A percentile compares a stretch with the other conserved stretches of the same genome.
Evolutionary conservation across 176 grass and related monocot species (phyloP).

Genomic region (Carex myosuroides): DNA sequence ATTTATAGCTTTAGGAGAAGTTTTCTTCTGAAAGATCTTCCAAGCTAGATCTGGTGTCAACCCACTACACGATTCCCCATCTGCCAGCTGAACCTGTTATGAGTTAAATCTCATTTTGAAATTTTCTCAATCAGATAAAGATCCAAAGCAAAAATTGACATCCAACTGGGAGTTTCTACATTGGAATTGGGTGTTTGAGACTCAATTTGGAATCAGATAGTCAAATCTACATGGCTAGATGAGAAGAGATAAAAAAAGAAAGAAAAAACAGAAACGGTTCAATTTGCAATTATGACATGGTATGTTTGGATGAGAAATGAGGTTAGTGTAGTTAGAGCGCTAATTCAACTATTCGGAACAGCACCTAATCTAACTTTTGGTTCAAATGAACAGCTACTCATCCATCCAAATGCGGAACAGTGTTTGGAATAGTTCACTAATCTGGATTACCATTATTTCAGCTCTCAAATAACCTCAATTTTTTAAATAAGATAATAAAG

Average conservation of each 20-base stretch:
- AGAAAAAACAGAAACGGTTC: neutral
- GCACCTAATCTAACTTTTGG: too few species aligned
- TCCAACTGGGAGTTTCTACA: neutral
- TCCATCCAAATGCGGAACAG: too few species aligned
- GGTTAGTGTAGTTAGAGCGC: too few species aligned
- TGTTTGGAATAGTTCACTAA: too few species aligned
- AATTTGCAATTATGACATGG: neutral
- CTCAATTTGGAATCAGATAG: neutral
- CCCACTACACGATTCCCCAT: conserved; percentile 49
- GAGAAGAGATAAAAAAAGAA: neutral
- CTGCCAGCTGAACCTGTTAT: conserved; percentile 52
- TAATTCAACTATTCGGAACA: too few species aligned
- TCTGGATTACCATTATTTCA: neutral
- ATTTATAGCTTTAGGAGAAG: conserved; percentile 40
- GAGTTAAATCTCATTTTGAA: neutral
- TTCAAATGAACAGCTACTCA: too few species aligned
- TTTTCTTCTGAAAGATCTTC: conserved; percentile 73
- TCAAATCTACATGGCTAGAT: neutral
- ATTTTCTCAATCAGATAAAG: neutral
- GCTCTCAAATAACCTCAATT: neutral
- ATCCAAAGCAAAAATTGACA: neutral
- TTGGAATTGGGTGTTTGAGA: neutral
- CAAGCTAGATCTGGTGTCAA: conserved; percentile 72
- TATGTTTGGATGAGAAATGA: too few species aligned
- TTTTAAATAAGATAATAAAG: neutral